Evolutionary conservation across 2,329 filamentous ascomycete genomes (phyloP), one percentile per base, ranked within the genome.

Genomic region (Trematosphaeria pertusa): DNA sequence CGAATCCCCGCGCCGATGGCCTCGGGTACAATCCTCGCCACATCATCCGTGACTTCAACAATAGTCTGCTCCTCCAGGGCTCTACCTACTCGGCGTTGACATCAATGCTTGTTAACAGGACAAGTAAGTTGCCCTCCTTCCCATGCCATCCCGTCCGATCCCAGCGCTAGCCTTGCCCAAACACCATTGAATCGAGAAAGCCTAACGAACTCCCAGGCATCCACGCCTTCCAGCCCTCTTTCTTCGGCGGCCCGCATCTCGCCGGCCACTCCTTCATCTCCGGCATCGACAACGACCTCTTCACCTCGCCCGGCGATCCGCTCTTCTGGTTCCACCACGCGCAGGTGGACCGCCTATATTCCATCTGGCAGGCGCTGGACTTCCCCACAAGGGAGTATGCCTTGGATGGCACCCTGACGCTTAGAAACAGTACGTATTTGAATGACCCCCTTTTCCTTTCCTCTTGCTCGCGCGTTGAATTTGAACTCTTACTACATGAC

Each of bases 281-380:
- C 3, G 75, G 75, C 24, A 73, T 76, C 19, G 61, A 56, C 15
- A 53, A 61, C 34, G 62, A 67, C 35, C 47, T 67, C 19, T 67
- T 54, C 34, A 42, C 46, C 12, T 65, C 61, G 2, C 64, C 64
- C 6, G 59, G 59, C 10, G 66, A 71, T 35, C 67, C 67, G 2
- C n/a, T 66, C 14, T 80, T 81, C 62, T 80, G 70, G 58, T 65
- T 77, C 15, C 77, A 80, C 54, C 77, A 80, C 48, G 71, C 61
- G 8, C 65, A 69, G 61, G 73, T 80, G 20, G 78, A 80, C 55
- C 69, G 73, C 9, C 61, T 70, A 1, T 80, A 72, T 71, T 77
- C 73, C 55, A 61, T 58, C 15, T 64, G 62, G 62, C 59, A 65
- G 33, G n/a, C n/a, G n/a, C n/a, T n/a, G n/a, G n/a, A n/a, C n/a